Percentiles rank a stretch among this genome's conserved stretches.
These are phyloP conservation scores for Tripterygium wilfordii DNA, from an alignment of 177 flowering plant genomes.

Conservation along the genomic window DNA sequence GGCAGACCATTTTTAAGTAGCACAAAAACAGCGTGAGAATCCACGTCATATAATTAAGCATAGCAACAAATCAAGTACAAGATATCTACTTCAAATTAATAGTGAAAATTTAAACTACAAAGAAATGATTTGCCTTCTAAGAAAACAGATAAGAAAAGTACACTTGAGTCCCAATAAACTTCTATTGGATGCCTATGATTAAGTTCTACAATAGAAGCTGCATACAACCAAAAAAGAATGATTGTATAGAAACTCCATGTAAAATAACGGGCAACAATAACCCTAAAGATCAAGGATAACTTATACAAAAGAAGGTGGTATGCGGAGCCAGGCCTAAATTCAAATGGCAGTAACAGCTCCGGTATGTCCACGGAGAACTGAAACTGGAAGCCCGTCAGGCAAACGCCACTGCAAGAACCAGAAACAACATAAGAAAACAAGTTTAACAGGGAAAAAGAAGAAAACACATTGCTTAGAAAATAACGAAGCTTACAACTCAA, in stretches of 20 bases:
- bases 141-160: no score
- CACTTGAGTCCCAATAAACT: no score
- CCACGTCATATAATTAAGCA: no score
- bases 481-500: slow-evolving; percentile 72
- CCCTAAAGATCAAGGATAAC: slow-evolving; percentile 5
- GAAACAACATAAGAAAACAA: neutral
- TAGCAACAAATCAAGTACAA: no score
- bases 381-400: slow-evolving; percentile 94
- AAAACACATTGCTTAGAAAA: neutral
- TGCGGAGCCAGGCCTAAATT: slow-evolving; percentile 56
- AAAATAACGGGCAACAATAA: neutral
- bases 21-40: no score
- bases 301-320: slow-evolving; percentile 91
- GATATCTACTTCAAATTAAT: no score
- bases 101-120: no score
- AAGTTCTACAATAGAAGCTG: no score
- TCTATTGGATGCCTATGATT: no score
- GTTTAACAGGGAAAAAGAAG: neutral
- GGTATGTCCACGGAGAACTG: slow-evolving; percentile 88
- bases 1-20: no score
- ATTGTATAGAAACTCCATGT: neutral
- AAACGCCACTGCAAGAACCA: slow-evolving; percentile 78
- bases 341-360: slow-evolving; percentile 96
- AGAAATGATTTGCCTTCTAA: no score
- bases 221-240: no score